Evolutionary conservation across 179 eudicot genomes (phyloP).

Genomic region (Pouteria campechiana): DNA sequence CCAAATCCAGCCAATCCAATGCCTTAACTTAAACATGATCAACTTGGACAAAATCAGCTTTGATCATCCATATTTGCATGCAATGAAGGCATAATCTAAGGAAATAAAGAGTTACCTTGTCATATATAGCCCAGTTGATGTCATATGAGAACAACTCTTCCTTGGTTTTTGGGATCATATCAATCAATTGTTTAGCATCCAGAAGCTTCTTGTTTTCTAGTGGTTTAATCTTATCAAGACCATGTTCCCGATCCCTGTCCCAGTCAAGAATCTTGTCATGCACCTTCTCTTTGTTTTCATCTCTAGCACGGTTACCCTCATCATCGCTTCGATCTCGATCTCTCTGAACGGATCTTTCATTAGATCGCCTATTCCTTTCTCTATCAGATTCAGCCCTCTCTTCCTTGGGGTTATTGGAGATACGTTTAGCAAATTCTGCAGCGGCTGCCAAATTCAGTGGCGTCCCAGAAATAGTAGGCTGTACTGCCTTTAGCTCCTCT

Average conservation of each 20-base stretch:
- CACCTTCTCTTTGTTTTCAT: slow-evolving; percentile 26
- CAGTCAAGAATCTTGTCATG: slow-evolving; percentile 28
- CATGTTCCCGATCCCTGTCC: slow-evolving; percentile 32
- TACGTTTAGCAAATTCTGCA: slow-evolving; percentile 62
- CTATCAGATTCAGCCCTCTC: slow-evolving; percentile 50
- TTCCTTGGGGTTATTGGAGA: slow-evolving; percentile 46
- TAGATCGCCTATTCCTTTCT: slow-evolving; percentile 59
- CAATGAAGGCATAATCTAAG: too few relatives aligned
- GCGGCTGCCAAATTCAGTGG: slow-evolving; percentile 41
- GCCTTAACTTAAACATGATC: too few relatives aligned
- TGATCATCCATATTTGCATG: too few relatives aligned
- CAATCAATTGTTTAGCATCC: slow-evolving; percentile 94
- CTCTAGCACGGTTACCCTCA: slow-evolving; percentile 32
- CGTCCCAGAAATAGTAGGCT: slow-evolving; percentile 27
- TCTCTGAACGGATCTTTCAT: slow-evolving; percentile 62
- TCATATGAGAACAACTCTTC: slow-evolving; percentile 85
- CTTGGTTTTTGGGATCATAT: slow-evolving; percentile 94
- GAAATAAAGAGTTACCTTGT: too few relatives aligned
- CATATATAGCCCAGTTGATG: slow-evolving; percentile 86
- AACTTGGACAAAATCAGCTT: too few relatives aligned
- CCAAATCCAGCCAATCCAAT: too few relatives aligned
- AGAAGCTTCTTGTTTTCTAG: slow-evolving; percentile 46
- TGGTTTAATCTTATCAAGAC: slow-evolving; percentile 26
- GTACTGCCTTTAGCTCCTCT: slow-evolving; percentile 69
- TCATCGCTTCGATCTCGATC: slow-evolving; percentile 42